Conservation (phyloP, 2,329 filamentous ascomycete genomes). For the Diaporthe amygdali region DNA sequence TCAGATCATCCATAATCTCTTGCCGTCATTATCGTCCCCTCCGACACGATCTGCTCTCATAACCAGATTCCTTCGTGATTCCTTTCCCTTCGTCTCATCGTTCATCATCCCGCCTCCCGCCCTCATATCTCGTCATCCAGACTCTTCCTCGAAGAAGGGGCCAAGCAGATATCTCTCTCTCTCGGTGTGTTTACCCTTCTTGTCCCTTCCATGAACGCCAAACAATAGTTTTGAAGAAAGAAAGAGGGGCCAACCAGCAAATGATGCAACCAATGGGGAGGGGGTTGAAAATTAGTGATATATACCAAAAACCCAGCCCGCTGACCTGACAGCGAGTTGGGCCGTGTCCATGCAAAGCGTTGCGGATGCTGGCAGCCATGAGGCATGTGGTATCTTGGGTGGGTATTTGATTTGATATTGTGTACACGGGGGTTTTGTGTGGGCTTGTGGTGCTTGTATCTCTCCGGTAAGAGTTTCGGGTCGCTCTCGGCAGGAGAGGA, state of each 20-base stretch:
- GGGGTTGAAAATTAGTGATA: slow-evolving; percentile 19
- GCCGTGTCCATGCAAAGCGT: slow-evolving; percentile 5
- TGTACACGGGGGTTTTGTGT: not conserved
- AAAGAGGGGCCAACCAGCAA: not conserved
- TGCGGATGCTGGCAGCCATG: slow-evolving; percentile 1
- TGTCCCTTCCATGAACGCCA: slow-evolving; percentile 14
- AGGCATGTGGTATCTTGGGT: not conserved
- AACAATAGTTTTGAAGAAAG: not conserved
- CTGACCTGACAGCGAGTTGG: slow-evolving; percentile 7
- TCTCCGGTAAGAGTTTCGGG: slow-evolving; percentile 25
- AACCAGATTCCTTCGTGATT: not conserved
- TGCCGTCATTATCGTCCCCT: slow-evolving; percentile 4
- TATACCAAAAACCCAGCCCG: slow-evolving; percentile 10
- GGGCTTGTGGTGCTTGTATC: slow-evolving; percentile 18
- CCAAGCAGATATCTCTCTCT: not conserved
- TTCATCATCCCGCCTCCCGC: slow-evolving; percentile 7
- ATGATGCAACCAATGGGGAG: not conserved
- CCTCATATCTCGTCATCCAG: not conserved
- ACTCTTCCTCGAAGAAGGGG: not conserved
- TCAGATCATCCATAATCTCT: slow-evolving; percentile 8
- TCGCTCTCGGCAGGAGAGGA: slow-evolving; percentile 24
- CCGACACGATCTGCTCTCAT: not conserved
- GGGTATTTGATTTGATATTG: not conserved
- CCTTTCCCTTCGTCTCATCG: not conserved
- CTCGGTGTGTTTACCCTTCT: not conserved